Percentiles rank a stretch among this genome's conserved stretches.
Evolutionary conservation across 257 asterid species (phyloP).

Genomic region (Solanum tacnaense): DNA sequence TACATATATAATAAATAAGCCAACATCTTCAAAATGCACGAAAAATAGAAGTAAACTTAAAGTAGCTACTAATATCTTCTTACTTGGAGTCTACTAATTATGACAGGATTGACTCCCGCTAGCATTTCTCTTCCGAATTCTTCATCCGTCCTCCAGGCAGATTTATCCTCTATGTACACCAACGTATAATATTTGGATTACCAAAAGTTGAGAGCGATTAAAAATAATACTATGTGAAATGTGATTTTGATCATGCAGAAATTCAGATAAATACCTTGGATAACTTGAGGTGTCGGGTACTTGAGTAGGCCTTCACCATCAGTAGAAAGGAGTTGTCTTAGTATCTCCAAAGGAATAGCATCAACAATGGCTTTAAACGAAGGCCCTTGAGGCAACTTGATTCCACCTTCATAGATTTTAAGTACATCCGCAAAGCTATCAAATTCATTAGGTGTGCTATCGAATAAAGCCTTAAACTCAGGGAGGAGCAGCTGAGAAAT

Average conservation of each 20-base stretch:
- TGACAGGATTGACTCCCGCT: constrained; percentile 19
- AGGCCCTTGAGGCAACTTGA: constrained; percentile 10
- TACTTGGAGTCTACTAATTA: constrained; percentile 15
- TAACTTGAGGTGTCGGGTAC: constrained; percentile 16
- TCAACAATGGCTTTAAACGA: not conserved
- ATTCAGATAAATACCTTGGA: not conserved
- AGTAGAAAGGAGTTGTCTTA: constrained; percentile 3
- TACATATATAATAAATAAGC: not conserved
- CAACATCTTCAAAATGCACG: not conserved
- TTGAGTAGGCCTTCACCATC: constrained; percentile 11
- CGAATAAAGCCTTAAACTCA: constrained; percentile 4
- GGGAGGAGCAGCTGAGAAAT: constrained; percentile 12
- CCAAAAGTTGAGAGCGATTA: not conserved
- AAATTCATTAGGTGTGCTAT: constrained; percentile 12
- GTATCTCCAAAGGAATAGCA: not conserved
- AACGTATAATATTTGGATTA: not conserved
- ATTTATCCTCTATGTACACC: constrained; percentile 9
- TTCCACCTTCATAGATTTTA: constrained; percentile 14
- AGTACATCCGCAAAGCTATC: constrained; percentile 14
- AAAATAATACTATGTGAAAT: not conserved
- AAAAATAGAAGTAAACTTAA: not conserved
- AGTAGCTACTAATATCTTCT: not conserved
- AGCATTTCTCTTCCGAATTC: constrained; percentile 21
- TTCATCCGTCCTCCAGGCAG: constrained; percentile 23
- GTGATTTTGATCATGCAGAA: not conserved